phyloP scores from a whole-genome alignment of 345 rosid species.

The Noccaea bulbosa region DNA sequence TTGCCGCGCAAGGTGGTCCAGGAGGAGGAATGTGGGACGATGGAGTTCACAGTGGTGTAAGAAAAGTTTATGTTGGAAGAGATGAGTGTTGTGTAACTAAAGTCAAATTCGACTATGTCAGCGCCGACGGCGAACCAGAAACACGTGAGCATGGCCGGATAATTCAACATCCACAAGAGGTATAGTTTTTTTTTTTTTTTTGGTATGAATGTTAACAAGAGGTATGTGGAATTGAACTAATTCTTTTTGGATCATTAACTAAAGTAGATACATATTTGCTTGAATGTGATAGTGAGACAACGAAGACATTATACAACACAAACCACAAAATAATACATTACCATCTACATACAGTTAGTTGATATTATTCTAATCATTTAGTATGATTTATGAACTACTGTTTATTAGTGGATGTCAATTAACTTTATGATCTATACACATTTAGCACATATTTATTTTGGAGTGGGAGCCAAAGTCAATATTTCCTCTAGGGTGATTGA shows the following conservation, averaged over 20 bases:
- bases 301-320: not conserved
- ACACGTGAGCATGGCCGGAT: slow-evolving; percentile 7
- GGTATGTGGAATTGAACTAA: not conserved
- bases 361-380: too few species aligned
- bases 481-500: too few species aligned
- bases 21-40: slow-evolving; percentile 26
- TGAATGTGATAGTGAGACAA: not conserved
- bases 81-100: slow-evolving; percentile 2
- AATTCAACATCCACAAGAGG: slow-evolving; percentile 5
- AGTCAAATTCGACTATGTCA: slow-evolving; percentile 18
- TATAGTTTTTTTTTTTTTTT: too few species aligned
- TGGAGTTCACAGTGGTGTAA: slow-evolving; percentile 11
- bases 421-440: too few species aligned
- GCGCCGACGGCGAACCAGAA: not conserved
- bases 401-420: too few species aligned
- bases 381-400: too few species aligned
- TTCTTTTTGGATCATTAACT: not conserved
- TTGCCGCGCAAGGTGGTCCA: slow-evolving; percentile 10
- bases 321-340: too few species aligned
- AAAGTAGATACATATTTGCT: too few species aligned
- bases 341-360: too few species aligned
- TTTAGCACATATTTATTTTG: too few species aligned
- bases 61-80: slow-evolving; percentile 23
- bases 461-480: too few species aligned
- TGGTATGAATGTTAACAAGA: too few species aligned